Base-by-base conservation (phyloP, 768 basidiomycete species). In the Lactarius tabidus region DNA sequence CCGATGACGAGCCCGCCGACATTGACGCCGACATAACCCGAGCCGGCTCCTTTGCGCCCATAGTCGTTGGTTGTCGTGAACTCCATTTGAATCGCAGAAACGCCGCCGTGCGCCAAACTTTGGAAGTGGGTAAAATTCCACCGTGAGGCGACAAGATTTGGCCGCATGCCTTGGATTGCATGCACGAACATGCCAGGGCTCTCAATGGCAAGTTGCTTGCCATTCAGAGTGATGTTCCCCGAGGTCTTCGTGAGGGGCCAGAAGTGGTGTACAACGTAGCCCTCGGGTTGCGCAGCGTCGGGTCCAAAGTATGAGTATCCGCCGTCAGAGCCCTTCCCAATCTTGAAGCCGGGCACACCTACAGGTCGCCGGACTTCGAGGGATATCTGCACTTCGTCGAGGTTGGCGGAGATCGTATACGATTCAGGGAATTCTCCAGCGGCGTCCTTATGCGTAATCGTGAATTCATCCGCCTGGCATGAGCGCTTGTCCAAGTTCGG, bases 41-140 rank as follows among this genome's bases (percentile, higher is more conserved):
- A 91, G 23, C 90, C 91, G 6, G 84, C 67, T 20, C 93, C 93
- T 65, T 85, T 83, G 68, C 84, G 85, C 7, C 96, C 96, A 74
- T 96, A 85, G 20, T 82, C 78, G 56, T 89, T 83, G 2, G 83
- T 85, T 3, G 96, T 98, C 68, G 86, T 93, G 70, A 97, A 93
- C 74, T 98, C 97, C 96, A 98, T 98, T 79, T 92, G 90, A 41
- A 97, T 80, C 12, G 93, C 93, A 60, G 93, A 87, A 9, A 93
- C 88, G 9, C 89, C 89, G 20, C 84, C 87, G 57, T 85, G 82
- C 29, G 84, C 79, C 20, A 79, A 75, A 72, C 90, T 90, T 75
- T 93, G 89, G 82, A 99, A 99, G 78, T 90, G 82, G 33, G 81
- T 88, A 78, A 98, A 99, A 79, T 98, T 98, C 97, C 97, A 99